Evolutionary conservation across 441 rosid genomes (phyloP), one percentile per base, ranked within the genome.

Genomic region (Sinapis alba): DNA sequence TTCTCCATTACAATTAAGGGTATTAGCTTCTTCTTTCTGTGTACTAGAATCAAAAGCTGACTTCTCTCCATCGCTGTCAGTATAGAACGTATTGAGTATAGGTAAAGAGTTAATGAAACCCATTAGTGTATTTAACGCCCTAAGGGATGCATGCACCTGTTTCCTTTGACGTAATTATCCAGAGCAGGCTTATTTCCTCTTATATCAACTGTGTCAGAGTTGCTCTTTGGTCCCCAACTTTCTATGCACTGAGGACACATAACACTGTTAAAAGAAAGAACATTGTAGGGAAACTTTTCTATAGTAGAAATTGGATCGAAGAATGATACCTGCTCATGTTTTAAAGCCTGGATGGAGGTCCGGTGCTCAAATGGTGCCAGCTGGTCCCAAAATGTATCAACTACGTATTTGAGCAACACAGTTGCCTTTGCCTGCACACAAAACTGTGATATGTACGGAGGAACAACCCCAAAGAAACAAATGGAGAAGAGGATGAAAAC

Each of bases 321-420:
- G 58, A 36, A 79, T n/a, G 66, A 71, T 84, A 96, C 99, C 97
- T 85, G 90, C 78, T 91, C 97, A 18, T 89, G 86, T 85, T 86
- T 92, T 26, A 93, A 78, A 59, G 88, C 82, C 57, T 81, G 89
- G 75, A 96, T 71, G 61, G 97, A 83, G 69, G 82, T 65, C 78
- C 86, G 81, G 81, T 81, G 66, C 82, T 86, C 91, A 72, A 90
- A 93, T 71, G 82, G 82, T 74, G 81, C 88, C 80, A 96, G 79
- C 79, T 92, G 91, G 54, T 83, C 83, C 98, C 98, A 93, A 74
- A 92, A 96, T 28, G 96, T 86, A 81, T 87, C 92, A 53, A 90
- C 86, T 72, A 92, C 56, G 75, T 96, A 87, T 78, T 66, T 88
- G 76, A 93, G 76, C 84, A 96, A 83, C 75, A 76, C 67, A 81